Evolutionary conservation across 305 asterid species (phyloP).

Genomic region (Ajuga reptans): DNA sequence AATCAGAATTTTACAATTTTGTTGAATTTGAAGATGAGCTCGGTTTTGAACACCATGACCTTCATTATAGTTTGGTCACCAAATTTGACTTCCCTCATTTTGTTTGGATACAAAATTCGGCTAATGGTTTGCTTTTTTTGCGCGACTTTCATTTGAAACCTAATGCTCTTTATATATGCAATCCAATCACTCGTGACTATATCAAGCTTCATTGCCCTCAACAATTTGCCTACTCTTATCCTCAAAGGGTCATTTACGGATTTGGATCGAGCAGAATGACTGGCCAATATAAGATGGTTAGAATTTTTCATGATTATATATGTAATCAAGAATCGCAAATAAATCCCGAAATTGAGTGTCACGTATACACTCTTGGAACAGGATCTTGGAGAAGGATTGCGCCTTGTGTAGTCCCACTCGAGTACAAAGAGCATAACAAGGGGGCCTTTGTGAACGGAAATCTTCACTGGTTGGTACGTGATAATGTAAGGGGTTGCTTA

Average conservation of each 20-base stretch:
- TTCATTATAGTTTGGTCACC: too few species aligned
- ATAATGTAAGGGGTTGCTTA: rapidly evolving
- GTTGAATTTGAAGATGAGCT: too few species aligned
- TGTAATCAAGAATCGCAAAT: background rate
- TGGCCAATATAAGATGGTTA: background rate
- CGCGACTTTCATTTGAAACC: too few species aligned
- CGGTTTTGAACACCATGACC: too few species aligned
- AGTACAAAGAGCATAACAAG: background rate
- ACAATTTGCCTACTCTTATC: too few species aligned
- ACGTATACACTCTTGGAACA: background rate
- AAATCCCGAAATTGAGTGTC: background rate
- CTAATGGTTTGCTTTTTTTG: too few species aligned
- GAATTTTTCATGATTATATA: background rate
- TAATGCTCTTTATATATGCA: too few species aligned
- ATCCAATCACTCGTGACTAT: too few species aligned
- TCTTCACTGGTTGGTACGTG: background rate
- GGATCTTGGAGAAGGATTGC: background rate
- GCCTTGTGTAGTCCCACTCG: background rate
- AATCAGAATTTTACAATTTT: too few species aligned
- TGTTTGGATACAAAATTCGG: too few species aligned
- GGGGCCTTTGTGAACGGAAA: background rate
- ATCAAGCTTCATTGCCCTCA: too few species aligned
- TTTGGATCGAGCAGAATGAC: background rate
- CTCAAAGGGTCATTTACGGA: background rate
- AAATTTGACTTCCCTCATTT: too few species aligned